Evolutionary conservation across 1,284 basidiomycete genomes (phyloP).

Genomic region (Laetiporus sulphureus): DNA sequence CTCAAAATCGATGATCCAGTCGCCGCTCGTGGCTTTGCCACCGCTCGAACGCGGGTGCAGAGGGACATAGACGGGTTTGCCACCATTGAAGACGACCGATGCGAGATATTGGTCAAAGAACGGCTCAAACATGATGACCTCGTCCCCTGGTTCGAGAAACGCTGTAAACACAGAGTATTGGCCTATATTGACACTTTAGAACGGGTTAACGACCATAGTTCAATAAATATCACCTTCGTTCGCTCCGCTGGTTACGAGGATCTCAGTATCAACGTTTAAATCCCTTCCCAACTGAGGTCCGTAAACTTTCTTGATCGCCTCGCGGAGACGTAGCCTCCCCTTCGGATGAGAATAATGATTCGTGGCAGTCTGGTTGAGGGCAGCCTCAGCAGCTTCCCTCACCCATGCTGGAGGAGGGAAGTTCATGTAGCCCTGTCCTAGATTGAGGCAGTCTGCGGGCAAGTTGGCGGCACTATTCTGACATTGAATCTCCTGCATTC

Average conservation of each 20-base stretch:
- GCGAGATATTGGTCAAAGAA: slow-evolving; percentile 98
- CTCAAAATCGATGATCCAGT: slow-evolving; percentile 84
- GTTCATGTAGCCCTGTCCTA: slow-evolving; percentile 95
- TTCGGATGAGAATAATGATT: slow-evolving; percentile 93
- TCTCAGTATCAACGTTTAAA: slow-evolving; percentile 83
- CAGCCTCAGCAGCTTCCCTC: slow-evolving; percentile 66
- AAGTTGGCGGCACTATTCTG: slow-evolving; percentile 69
- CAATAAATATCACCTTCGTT: slow-evolving; percentile 68
- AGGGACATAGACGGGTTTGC: slow-evolving; percentile 91
- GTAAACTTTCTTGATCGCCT: slow-evolving; percentile 81
- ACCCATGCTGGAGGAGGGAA: slow-evolving; percentile 84
- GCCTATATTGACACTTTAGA: slow-evolving; percentile 31
- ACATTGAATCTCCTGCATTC: not conserved
- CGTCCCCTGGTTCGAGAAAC: slow-evolving; percentile 86
- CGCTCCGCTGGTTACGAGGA: slow-evolving; percentile 92
- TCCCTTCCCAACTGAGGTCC: slow-evolving; percentile 64
- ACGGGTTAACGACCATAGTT: not conserved
- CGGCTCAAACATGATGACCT: slow-evolving; percentile 98
- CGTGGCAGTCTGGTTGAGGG: slow-evolving; percentile 58
- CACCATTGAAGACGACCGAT: slow-evolving; percentile 89
- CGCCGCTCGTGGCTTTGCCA: slow-evolving; percentile 60
- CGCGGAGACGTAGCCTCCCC: slow-evolving; percentile 78
- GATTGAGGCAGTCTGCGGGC: slow-evolving; percentile 83
- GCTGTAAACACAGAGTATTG: slow-evolving; percentile 89
- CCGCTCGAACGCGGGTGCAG: slow-evolving; percentile 74